Base-by-base conservation (phyloP, 768 basidiomycete genomes). In the Trichaptum fuscoviolaceum region DNA sequence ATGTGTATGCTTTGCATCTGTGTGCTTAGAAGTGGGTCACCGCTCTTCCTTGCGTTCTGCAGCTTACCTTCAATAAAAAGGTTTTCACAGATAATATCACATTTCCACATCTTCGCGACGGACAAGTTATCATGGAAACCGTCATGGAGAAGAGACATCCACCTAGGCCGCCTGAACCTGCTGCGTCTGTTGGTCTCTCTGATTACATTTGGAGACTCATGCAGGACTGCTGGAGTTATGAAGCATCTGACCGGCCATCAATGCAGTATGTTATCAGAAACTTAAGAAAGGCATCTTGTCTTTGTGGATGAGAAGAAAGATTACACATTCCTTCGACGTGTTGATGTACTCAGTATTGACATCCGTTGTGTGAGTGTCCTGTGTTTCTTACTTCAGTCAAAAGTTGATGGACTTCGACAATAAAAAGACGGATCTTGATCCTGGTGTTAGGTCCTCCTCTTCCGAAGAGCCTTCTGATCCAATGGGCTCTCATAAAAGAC, bases 1-100 rank as follows among this genome's bases (percentile, higher is more conserved):
- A 88, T 69, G 84, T 87, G n/a, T 88, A 84, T 66, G 83, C 85
- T 87, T 85, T 72, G 85, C 78, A 0, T 85, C 82, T 24, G 81
- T 87, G 58, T 86, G 85, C 73, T 77, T 87, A 57, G 85, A 87
- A 79, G 85, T 87, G 62, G 34, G 74, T 58, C 12, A 24, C 18
- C 24, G 23, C 24, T 18, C 2, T 3, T 61, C 12, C 15, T 34
- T 61, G 15, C 2, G 23, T 15, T 17, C 24, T 25, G 3, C 30
- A 34, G 25, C 23, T 25, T 61, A 12, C 18, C 25, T 3, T 24
- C 30, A 9, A 61, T 61, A 34, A 25, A 23, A 18, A 61, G 59
- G 59, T 61, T 18, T 61, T 61, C 15, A 61, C 59, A 17, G 59
- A 61, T 17, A 34, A 61, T 25, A 25, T 34, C 30, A 5, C 59